Conservation (phyloP, 2,329 filamentous ascomycete species). For the Diaporthe helianthi region DNA sequence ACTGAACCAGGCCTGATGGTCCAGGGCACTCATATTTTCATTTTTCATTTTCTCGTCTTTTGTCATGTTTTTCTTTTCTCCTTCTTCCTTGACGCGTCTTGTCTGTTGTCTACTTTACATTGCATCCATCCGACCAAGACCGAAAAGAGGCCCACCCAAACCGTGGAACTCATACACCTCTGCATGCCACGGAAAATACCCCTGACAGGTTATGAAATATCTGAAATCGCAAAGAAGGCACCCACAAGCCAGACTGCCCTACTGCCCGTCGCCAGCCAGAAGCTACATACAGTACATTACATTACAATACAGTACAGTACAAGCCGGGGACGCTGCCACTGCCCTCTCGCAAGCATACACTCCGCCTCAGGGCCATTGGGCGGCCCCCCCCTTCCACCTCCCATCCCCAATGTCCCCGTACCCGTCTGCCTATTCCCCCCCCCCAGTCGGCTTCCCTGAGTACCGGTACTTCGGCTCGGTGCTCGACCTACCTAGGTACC, state of each 20-base stretch:
- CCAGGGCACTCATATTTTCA: background rate
- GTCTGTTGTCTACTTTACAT: background rate
- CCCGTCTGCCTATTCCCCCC: background rate
- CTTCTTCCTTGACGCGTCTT: background rate
- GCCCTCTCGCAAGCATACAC: background rate
- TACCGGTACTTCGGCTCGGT: conserved; percentile 22
- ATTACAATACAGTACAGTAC: no score
- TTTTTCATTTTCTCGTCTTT: background rate
- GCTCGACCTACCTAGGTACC: background rate
- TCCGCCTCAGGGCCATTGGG: conserved; percentile 15
- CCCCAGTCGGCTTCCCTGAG: conserved; percentile 5
- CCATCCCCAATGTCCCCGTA: background rate
- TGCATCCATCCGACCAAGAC: conserved; percentile 1
- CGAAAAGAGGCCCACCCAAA: background rate
- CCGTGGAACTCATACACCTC: conserved; percentile 14
- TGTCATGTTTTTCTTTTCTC: background rate
- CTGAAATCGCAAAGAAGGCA: background rate
- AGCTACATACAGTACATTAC: background rate
- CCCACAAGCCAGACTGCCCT: background rate
- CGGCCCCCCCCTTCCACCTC: background rate
- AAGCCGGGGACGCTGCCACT: background rate
- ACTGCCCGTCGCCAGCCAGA: background rate
- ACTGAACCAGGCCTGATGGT: background rate
- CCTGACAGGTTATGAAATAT: conserved; percentile 18
- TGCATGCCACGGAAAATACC: conserved; percentile 23